Conservation (phyloP, 164 flowering plant genomes). For the Magnolia officinalis region DNA sequence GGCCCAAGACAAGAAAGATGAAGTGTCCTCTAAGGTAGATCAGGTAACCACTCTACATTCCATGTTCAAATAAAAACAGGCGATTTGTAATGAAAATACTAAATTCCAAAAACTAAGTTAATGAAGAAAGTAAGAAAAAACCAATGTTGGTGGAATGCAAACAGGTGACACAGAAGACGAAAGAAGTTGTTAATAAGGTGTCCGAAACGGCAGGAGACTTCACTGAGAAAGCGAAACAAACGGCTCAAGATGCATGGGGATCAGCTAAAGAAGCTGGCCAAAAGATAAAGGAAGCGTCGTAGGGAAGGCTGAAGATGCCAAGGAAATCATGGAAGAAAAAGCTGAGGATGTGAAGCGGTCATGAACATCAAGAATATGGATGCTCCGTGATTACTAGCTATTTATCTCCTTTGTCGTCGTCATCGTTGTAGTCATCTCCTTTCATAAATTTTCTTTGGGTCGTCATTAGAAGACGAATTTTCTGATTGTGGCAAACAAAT, state of each 20-base stretch:
- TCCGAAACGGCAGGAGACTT: conserved; percentile 22
- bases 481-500: no score
- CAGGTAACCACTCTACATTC: no score
- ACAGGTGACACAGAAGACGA: neutral
- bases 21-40: no score
- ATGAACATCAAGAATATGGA: conserved; percentile 12
- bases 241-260: conserved; percentile 47
- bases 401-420: neutral
- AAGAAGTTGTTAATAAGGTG: conserved; percentile 12
- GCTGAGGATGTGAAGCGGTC: conserved; percentile 23
- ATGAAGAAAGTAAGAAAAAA: neutral
- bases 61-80: no score
- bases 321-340: conserved; percentile 19
- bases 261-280: conserved; percentile 44
- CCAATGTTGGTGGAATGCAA: neutral
- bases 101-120: neutral
- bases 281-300: conserved; percentile 58
- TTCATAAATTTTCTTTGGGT: neutral
- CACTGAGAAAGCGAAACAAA: conserved; percentile 45
- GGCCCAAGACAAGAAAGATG: no score
- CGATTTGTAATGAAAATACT: neutral
- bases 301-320: conserved; percentile 20
- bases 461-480: no score
- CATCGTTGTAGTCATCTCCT: neutral
- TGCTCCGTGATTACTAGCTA: neutral